Conservation (phyloP, 371 early-diverging fungal species). For the Parasitella parasitica region DNA sequence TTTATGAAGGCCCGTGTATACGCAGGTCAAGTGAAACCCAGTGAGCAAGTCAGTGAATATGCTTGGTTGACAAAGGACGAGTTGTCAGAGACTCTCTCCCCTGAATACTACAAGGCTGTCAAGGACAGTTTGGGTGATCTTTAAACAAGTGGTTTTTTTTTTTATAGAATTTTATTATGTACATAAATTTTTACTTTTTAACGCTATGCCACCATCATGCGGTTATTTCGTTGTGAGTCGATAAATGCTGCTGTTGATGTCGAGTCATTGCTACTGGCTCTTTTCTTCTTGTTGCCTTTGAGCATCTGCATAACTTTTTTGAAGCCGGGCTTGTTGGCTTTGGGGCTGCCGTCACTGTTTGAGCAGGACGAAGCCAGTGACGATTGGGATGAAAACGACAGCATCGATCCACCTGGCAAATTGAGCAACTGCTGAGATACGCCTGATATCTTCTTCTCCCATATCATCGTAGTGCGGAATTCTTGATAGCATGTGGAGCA, state of each 20-base stretch:
- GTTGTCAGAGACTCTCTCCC: conserved; percentile 61
- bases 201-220: conserved; percentile 2
- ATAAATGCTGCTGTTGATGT: background rate
- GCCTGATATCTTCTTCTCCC: conserved; percentile 41
- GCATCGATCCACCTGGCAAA: conserved; percentile 12
- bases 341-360: background rate
- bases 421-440: conserved; percentile 17
- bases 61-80: conserved; percentile 92
- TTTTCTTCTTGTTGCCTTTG: conserved; percentile 7
- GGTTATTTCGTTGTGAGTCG: background rate
- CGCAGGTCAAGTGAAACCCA: conserved; percentile 70
- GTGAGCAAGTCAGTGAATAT: conserved; percentile 65
- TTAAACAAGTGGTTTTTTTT: conserved; percentile 26
- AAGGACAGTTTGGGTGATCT: conserved; percentile 75
- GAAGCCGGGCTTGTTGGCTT: conserved; percentile 13
- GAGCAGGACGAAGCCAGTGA: background rate
- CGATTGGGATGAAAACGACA: conserved; percentile 15
- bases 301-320: conserved; percentile 22
- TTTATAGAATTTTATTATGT: conserved; percentile 17
- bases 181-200: conserved; percentile 12
- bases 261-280: background rate
- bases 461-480: conserved; percentile 32
- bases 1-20: conserved; percentile 88
- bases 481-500: conserved; percentile 42
- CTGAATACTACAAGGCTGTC: conserved; percentile 73